Base-by-base conservation (phyloP, 78 protist species). In the Guillardia theta region DNA sequence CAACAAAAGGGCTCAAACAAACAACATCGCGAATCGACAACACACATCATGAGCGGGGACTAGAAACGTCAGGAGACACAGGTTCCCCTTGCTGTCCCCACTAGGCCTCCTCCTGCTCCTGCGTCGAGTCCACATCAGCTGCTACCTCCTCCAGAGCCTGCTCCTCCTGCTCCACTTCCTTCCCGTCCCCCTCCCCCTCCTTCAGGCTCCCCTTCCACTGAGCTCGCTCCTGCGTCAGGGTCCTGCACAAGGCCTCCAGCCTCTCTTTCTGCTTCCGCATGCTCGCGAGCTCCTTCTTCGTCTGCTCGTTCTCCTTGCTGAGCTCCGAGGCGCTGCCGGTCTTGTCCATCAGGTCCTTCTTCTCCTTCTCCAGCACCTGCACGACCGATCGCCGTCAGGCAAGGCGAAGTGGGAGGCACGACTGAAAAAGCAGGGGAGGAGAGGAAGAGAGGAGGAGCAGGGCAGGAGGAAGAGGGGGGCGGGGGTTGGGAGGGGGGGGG, bases 321-420 rank as follows among this genome's bases (percentile, higher is more conserved):
- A 44, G 53, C 53, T 80, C 90, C 87, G 70, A 58, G 70, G 6
- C 70, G 70, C 6, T 70, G 83, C 15, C 41, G 41, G 37, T 80
- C 44, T 80, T 80, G 44, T 39, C 33, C 46, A n/a, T 24, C 2
- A 30, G 43, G 37, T 80, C 33, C 90, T 33, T 2, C 21, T 48
- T 36, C 64, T 93, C 94, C 76, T 77, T 76, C 92, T 93, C 94
- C 6, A 48, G 24, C 47, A 44, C 62, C 76, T 30, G 4, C 48
- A 48, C 43, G 27, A 3, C 21, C 76, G 37, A 62, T 12, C 78
- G 43, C 58, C 58, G 15, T 19, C 58, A 50, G 15, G 30, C 58
- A 50, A 19, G 58, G 10, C 58, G 58, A 19, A 10, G 30, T 50
- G 58, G 10, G 30, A 50, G 10, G 58, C 58, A 50, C 58, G n/a